Evolutionary conservation across 2,329 filamentous ascomycete genomes (phyloP).

Genomic region (Cordyceps javanica): DNA sequence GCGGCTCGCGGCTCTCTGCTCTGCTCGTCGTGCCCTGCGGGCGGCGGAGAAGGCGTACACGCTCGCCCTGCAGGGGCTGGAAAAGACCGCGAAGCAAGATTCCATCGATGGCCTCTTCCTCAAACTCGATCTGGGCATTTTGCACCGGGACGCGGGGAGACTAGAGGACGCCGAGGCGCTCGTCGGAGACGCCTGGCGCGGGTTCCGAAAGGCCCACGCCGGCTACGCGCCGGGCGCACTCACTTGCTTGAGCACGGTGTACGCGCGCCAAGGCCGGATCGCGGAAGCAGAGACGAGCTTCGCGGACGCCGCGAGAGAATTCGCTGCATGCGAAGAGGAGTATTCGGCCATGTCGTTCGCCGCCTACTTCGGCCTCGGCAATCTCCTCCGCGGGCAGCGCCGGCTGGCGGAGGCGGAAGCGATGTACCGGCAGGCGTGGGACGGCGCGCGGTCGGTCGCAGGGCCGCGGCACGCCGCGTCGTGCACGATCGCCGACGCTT

Average conservation of each 20-base stretch:
- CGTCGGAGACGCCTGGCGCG: not conserved
- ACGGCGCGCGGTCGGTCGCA: not conserved
- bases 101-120: not conserved
- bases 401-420: not conserved
- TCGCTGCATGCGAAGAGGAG: not conserved
- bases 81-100: not conserved
- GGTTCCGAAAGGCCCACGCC: not conserved
- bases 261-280: not conserved
- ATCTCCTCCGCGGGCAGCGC: not conserved
- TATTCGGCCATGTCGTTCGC: not conserved
- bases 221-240: not conserved
- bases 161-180: not conserved
- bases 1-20: not conserved
- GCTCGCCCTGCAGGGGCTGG: not conserved
- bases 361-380: not conserved
- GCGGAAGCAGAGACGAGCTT: not conserved
- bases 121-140: not conserved
- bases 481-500: not conserved
- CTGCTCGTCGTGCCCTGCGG: not conserved
- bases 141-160: not conserved
- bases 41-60: not conserved
- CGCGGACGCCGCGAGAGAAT: not conserved
- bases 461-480: not conserved
- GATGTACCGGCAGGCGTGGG: not conserved
- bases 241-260: not conserved